Conservation (phyloP, 2,329 filamentous ascomycete genomes). For the Trichoderma sp. region DNA sequence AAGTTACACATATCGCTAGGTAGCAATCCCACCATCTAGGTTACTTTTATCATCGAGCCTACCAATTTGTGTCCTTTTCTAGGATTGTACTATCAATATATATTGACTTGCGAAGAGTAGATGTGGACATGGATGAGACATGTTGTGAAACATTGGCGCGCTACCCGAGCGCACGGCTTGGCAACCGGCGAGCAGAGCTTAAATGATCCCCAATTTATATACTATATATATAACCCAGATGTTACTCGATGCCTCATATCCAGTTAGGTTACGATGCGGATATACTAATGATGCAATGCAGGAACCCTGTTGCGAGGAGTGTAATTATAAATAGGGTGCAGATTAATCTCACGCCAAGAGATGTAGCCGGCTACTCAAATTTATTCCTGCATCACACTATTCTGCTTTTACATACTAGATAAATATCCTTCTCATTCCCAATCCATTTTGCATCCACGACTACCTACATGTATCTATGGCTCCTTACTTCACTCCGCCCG, state of each 20-base stretch:
- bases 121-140: background rate
- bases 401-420: background rate
- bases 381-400: background rate
- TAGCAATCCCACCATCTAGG: too few relatives aligned
- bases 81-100: background rate
- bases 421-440: background rate
- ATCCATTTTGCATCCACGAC: too few relatives aligned
- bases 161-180: background rate
- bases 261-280: background rate
- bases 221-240: background rate
- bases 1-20: too few relatives aligned
- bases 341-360: background rate
- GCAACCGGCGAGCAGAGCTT: background rate
- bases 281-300: background rate
- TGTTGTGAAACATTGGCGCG: background rate
- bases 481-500: conserved; percentile 32
- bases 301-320: background rate
- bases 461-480: too few relatives aligned
- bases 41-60: background rate
- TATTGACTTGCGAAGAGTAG: background rate
- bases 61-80: rapidly evolving
- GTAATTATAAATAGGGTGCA: background rate
- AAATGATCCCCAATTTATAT: background rate
- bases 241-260: background rate
- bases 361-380: background rate